Percentiles rank a stretch among this genome's conserved stretches.
Evolutionary conservation across 1,139 yeast species (phyloP).

Genomic region (Pichia sp.): DNA sequence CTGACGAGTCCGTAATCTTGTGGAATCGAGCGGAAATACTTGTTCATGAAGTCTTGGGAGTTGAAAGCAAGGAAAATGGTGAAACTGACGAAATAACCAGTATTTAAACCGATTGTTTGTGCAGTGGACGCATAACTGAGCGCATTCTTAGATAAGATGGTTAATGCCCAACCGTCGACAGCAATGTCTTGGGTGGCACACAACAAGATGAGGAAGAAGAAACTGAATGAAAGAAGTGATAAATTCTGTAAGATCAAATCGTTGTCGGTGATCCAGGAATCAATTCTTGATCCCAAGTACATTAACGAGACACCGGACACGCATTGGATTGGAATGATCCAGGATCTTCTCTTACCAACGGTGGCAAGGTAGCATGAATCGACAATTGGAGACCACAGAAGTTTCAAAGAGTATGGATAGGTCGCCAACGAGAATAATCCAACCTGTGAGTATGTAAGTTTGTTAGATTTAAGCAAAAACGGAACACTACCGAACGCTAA

Average conservation of each 20-base stretch:
- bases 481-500: constrained; percentile 97
- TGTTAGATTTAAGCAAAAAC: constrained; percentile 69
- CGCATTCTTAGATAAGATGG: constrained; percentile 74
- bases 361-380: constrained; percentile 73
- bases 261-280: constrained; percentile 44
- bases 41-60: constrained; percentile 91
- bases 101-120: constrained; percentile 90
- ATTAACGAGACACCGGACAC: constrained; percentile 70
- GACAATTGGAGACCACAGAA: constrained; percentile 95
- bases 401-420: constrained; percentile 89
- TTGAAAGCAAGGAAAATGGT: constrained; percentile 89
- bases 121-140: constrained; percentile 97
- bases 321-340: constrained; percentile 93
- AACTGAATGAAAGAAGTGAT: constrained; percentile 49
- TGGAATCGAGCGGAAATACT: constrained; percentile 66
- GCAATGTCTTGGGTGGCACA: constrained; percentile 99
- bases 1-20: constrained; percentile 64
- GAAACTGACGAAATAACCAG: constrained; percentile 90
- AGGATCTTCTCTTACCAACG: constrained; percentile 82
- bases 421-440: constrained; percentile 91
- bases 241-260: constrained; percentile 53
- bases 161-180: constrained; percentile 98
- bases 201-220: constrained; percentile 74
- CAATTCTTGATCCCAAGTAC: constrained; percentile 59
- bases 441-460: constrained; percentile 80